A percentile compares a stretch with the other conserved stretches of the same genome.
Evolutionary conservation across 805 yeast species (phyloP).

Genomic region (Candida coleopterorum): DNA sequence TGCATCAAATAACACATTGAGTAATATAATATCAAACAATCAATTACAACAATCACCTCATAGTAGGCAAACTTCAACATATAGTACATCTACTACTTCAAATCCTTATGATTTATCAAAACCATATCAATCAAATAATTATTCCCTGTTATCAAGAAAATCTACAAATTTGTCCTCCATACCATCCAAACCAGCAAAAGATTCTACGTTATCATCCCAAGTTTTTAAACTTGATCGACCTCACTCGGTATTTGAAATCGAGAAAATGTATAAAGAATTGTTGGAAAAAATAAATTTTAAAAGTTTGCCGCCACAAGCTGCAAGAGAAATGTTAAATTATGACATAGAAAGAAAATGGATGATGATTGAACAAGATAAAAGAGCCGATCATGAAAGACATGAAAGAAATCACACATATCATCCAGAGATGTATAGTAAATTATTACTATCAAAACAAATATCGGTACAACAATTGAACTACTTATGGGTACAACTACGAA

Average conservation of each 20-base stretch:
- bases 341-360: slow-evolving; percentile 84
- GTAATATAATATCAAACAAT: slow-evolving; percentile 23
- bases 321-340: slow-evolving; percentile 70
- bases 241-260: slow-evolving; percentile 57
- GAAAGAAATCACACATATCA: slow-evolving; percentile 24
- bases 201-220: slow-evolving; percentile 13
- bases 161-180: slow-evolving; percentile 18
- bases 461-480: slow-evolving; percentile 69
- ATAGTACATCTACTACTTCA: slow-evolving; percentile 27
- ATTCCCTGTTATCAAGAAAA: slow-evolving; percentile 14
- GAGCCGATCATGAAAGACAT: slow-evolving; percentile 64
- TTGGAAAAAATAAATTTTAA: slow-evolving; percentile 81
- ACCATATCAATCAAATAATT: background rate
- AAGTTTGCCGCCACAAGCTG: slow-evolving; percentile 65
- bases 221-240: slow-evolving; percentile 58
- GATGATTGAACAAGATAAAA: slow-evolving; percentile 80
- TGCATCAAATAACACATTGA: slow-evolving; percentile 9
- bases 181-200: slow-evolving; percentile 22
- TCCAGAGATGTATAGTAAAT: slow-evolving; percentile 75
- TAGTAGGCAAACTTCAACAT: slow-evolving; percentile 37
- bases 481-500: slow-evolving; percentile 85
- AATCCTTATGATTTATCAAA: slow-evolving; percentile 10
- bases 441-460: slow-evolving; percentile 65
- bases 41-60: slow-evolving; percentile 31
- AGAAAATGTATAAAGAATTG: slow-evolving; percentile 68